Base-by-base conservation (phyloP, 805 yeast species). In the Komagataella ulmi region DNA sequence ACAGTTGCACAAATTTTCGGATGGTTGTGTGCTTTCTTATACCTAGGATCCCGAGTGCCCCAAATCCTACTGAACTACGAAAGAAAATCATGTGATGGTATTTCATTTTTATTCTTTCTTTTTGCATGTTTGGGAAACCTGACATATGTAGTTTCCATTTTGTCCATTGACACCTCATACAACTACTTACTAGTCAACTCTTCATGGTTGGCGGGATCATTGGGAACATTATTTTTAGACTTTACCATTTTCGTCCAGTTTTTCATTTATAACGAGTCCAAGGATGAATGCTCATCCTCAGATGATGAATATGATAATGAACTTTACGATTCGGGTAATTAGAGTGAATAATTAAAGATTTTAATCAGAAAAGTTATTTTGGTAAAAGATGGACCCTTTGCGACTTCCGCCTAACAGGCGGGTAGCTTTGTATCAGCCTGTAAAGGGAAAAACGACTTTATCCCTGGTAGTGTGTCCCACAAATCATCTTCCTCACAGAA, bases 121-220 rank as follows among this genome's bases (percentile, higher is more conserved):
- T 91, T 93, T 73, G 98, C 99, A 18, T 89, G 97, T 65, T 70
- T 91, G 52, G 99, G 99, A 48, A 93, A 91, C 64, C 71, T 87
- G 61, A 88, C 97, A 0, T 93, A 89, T 59, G 96, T 93, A 45
- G 76, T 87, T 12, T 85, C 95, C 8, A 91, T 91, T 51, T 70
- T 91, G 49, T 78, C 85, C 47, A 83, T 86, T 46, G 87, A 88
- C 56, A 71, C 82, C 49, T 82, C 88, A 51, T 71, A 74, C 60
- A 73, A 79, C 55, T 91, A 88, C 58, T 62, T 91, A 36, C 62
- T 85, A 56, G 82, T 93, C 49, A 95, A 93, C 65, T 79, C 91
- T 1, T 83, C 95, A 21, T 91, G 99, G 99, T 72, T 91, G 52
- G 80, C 89, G 4, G 99, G 99, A 1, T 82, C 95, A 24, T 72